Conservation (phyloP, 768 basidiomycete species). For the Hericium erinaceus region DNA sequence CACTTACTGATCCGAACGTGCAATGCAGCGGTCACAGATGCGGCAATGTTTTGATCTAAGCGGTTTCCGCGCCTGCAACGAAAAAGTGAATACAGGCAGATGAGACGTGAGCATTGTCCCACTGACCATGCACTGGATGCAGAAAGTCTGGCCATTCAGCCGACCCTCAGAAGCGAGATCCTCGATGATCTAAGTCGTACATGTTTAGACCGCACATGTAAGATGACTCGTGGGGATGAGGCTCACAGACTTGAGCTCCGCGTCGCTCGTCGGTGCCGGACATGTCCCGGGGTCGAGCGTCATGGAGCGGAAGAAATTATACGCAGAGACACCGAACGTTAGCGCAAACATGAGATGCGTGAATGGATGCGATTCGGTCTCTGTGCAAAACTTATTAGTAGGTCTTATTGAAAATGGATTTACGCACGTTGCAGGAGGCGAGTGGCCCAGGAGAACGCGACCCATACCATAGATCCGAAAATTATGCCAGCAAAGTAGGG, state of each 20-base stretch:
- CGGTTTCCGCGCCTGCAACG: constrained; percentile 67
- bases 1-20: constrained; percentile 85
- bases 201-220: too few species aligned
- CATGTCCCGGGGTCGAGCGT: constrained; percentile 86
- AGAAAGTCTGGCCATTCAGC: constrained; percentile 94
- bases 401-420: background rate
- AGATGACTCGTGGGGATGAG: background rate
- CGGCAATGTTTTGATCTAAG: constrained; percentile 94
- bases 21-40: constrained; percentile 81
- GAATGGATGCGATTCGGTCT: constrained; percentile 67
- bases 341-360: constrained; percentile 72
- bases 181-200: constrained; percentile 62
- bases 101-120: too few species aligned
- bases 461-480: constrained; percentile 77
- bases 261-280: constrained; percentile 71
- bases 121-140: constrained; percentile 87
- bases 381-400: constrained; percentile 28
- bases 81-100: background rate
- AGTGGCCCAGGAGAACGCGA: constrained; percentile 73
- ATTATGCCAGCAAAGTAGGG: constrained; percentile 96
- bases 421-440: constrained; percentile 62
- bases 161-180: constrained; percentile 81
- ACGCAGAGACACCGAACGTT: constrained; percentile 59
- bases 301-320: constrained; percentile 88
- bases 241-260: constrained; percentile 78